phyloP scores from a whole-genome alignment of 2,329 filamentous ascomycete species.

The Periglandula ipomoeae region DNA sequence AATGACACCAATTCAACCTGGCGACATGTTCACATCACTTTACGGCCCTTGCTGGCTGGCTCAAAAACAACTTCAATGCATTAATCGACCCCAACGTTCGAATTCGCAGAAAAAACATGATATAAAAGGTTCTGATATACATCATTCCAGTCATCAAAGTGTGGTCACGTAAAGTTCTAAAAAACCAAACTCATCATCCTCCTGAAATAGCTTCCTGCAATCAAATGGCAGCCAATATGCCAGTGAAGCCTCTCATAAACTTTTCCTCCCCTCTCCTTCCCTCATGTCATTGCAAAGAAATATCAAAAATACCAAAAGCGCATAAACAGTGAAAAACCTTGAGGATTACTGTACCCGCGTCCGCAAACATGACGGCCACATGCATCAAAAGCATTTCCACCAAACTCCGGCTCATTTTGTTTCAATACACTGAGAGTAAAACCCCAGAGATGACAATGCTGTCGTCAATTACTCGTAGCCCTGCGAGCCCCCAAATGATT shows the following conservation, averaged over 20 bases:
- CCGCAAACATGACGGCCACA: neutral
- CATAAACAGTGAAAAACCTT: neutral
- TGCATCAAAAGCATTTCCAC: constrained; percentile 2
- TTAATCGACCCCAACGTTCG: neutral
- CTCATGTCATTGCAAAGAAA: neutral
- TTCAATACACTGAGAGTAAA: constrained; percentile 2
- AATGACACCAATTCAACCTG: no score
- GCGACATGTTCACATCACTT: neutral
- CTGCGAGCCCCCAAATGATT: constrained; percentile 19
- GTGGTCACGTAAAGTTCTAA: constrained; percentile 1
- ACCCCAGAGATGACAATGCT: neutral
- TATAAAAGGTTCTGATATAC: constrained; percentile 13
- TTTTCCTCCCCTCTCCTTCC: neutral
- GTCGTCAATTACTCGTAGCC: constrained; percentile 18
- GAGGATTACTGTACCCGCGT: neutral
- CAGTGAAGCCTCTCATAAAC: neutral
- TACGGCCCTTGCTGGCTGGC: no score
- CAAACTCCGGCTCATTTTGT: neutral
- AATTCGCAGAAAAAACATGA: neutral
- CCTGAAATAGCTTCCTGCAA: neutral
- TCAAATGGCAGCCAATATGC: neutral
- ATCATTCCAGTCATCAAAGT: constrained; percentile 18
- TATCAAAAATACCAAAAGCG: neutral
- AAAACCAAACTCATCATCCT: neutral
- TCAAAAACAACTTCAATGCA: neutral